Evolutionary conservation across 441 rosid species (phyloP), one percentile per base, ranked within the genome.

Genomic region (Populus hybrid): DNA sequence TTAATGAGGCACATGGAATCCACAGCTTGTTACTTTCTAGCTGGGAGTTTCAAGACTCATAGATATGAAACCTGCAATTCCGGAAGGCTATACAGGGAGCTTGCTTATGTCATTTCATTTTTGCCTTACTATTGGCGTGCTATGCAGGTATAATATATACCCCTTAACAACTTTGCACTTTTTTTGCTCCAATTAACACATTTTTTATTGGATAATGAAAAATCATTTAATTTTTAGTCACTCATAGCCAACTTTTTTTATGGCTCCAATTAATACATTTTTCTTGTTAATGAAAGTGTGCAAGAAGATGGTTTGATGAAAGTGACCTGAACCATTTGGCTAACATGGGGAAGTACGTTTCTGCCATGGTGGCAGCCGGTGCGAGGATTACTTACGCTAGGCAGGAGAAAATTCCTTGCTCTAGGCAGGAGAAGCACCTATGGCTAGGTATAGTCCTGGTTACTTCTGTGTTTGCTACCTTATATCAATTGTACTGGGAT

Each of bases 111-210:
- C 9, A 92, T 97, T 78, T 94, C 99, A 2, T 97, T 97, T 83
- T 81, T 85, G 71, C 99, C 99, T 2, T 97, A 92, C 82, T 94
- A 92, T 79, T 94, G 97, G 99, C 97, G 99, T 65, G 99, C 99
- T 2, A 92, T 94, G 98, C 99, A 97, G 92, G 99, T 94, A 83
- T 82, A 0, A n/a, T 14, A 33, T 33, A 33, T 33, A 3, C 53
- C 71, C 28, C 7, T 20, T 5, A 56, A 40, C 69, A 63, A 23
- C 6, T 28, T 2, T 7, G n/a, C 28, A 21, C 38, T 26, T 67
- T n/a, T 56, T 21, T 42, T n/a, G 28, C 38, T 64, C 45, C 14
- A 61, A 29, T 8, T 2, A 40, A 40, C 45, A 40, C 14, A 10
- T 40, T 40, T 40, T 40, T 40, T 40, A 40, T 40, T 45, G 20